Conservation (phyloP, 106 monocot species). For the Apostasia shenzhenica region DNA sequence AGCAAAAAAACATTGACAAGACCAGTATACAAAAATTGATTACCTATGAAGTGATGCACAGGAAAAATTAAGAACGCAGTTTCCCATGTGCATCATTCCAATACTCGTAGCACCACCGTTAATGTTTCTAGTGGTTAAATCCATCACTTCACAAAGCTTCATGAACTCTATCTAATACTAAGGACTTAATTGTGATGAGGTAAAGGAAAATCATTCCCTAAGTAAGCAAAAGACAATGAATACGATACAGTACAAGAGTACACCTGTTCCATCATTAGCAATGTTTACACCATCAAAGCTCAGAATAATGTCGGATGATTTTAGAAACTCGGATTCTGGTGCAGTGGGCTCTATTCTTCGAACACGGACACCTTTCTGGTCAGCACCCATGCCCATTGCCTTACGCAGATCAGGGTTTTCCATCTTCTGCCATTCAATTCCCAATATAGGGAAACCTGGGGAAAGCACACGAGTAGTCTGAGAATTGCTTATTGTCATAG, state of each 20-base stretch:
- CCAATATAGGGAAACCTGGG: slow-evolving; percentile 88
- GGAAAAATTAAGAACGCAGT: too few relatives aligned
- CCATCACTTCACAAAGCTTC: neutral
- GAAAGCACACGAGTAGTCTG: neutral
- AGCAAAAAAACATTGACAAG: too few relatives aligned
- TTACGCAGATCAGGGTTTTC: slow-evolving; percentile 97
- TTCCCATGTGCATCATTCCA: too few relatives aligned
- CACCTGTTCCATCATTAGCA: slow-evolving; percentile 98
- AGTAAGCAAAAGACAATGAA: neutral
- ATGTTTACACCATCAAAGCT: slow-evolving; percentile 97
- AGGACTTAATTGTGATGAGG: too few relatives aligned
- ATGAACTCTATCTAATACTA: neutral
- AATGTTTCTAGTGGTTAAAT: too few relatives aligned
- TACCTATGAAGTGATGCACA: too few relatives aligned
- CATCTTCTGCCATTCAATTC: slow-evolving; percentile 99
- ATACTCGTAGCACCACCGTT: too few relatives aligned
- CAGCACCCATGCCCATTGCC: slow-evolving; percentile 83
- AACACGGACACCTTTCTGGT: slow-evolving; percentile 90
- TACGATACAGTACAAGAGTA: neutral
- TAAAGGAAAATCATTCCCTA: too few relatives aligned
- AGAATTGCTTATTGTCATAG: too few relatives aligned
- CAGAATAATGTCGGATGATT: slow-evolving; percentile 89
- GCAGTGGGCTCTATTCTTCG: slow-evolving; percentile 92
- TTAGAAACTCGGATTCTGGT: slow-evolving; percentile 70
- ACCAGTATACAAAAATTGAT: too few relatives aligned